Base-by-base conservation (phyloP, 495 filamentous ascomycete genomes). In the Cenococcum geophilum region DNA sequence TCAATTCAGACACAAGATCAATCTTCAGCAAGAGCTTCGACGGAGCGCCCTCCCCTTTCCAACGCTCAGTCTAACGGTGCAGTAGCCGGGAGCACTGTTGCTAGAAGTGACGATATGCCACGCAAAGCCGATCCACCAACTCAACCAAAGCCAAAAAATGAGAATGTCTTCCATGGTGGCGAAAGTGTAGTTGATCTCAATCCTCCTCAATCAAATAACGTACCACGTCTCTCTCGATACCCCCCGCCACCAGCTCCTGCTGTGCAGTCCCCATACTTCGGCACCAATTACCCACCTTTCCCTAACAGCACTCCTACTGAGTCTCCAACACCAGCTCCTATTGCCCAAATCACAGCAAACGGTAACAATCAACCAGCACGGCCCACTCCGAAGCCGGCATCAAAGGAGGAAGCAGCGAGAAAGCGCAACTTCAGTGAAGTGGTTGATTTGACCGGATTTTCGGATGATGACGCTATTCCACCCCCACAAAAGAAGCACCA, bases 361-460 rank as follows among this genome's bases (percentile, higher is more conserved):
- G 20, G 21, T 16, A 65, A 54, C 34, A 5, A 32, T 21, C 58
- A 57, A 22, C 36, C 49, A 25, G n/a, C 22, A 20, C 21, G 56
- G 50, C 42, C 55, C 18, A 47, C 62, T 56, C 21, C 56, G 61
- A 16, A 55, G 57, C 70, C 71, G 5, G 68, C 65, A 4, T 67
- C 71, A 37, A 75, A 76, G 52, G 73, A 73, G 52, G 71, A 75
- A 40, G 73, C 69, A 51, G 76, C 79, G 6, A 67, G 74, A 47
- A 81, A 81, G 60, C 64, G 77, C 53, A 73, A 63, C 22, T 80
- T 82, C 55, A 69, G 62, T 20, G 79, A 82, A 16, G 70, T 82
- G 37, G 75, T 81, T 18, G 80, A 82, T 63, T 66, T 82, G 22
- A 77, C 77, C 0, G 58, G 61, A 18, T 40, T 75, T 6, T 72